These are phyloP conservation scores for Fraxinus greggii DNA, from an alignment of 305 asterid species.

Conservation along the genomic window DNA sequence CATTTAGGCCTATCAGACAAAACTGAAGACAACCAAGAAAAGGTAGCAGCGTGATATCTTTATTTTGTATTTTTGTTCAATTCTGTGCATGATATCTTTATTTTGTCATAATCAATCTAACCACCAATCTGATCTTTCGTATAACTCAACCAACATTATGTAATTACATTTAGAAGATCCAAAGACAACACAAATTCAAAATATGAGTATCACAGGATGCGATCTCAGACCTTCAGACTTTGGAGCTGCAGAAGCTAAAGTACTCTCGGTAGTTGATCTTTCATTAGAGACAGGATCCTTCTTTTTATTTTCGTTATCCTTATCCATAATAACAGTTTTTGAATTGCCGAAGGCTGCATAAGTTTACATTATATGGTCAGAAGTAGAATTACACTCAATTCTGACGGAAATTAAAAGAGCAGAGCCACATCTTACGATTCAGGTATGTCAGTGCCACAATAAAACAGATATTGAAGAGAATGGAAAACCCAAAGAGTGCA, in stretches of 20 bases:
- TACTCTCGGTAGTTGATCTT: constrained; percentile 22
- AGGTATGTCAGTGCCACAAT: background rate
- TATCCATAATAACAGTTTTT: constrained; percentile 46
- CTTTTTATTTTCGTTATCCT: constrained; percentile 32
- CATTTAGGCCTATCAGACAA: constrained; percentile 19
- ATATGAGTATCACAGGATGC: background rate
- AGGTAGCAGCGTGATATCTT: background rate
- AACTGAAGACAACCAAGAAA: background rate
- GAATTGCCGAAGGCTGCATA: constrained; percentile 74
- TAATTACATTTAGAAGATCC: background rate
- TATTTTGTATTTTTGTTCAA: background rate
- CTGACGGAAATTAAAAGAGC: constrained; percentile 6
- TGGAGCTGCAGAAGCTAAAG: constrained; percentile 44
- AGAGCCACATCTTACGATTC: constrained; percentile 56
- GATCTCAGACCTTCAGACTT: constrained; percentile 36
- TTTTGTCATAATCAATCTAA: background rate
- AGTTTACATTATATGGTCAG: constrained; percentile 23
- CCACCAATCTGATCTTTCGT: background rate
- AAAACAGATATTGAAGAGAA: background rate
- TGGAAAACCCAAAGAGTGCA: background rate
- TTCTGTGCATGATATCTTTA: background rate
- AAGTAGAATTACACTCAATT: constrained; percentile 22
- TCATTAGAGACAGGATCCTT: constrained; percentile 21
- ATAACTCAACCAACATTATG: background rate
- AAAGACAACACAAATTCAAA: background rate